A percentile compares a stretch with the other conserved stretches of the same genome.
phyloP scores from a whole-genome alignment of 108 stramenopile species.

The Skeletonema marinoi region DNA sequence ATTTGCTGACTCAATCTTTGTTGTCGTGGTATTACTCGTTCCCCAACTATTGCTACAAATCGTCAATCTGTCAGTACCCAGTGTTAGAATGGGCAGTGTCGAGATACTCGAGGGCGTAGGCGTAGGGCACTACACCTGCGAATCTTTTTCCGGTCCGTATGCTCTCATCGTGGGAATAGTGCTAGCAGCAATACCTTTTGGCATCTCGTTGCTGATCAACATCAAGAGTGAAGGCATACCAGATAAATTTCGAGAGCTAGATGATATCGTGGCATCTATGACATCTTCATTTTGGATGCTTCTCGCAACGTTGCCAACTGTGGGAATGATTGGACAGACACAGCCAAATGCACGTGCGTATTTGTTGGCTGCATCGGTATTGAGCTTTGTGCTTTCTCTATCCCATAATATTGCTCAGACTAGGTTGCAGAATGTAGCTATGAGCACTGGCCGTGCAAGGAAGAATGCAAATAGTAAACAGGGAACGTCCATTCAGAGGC shows the following conservation, averaged over 20 bases:
- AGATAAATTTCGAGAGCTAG: neutral
- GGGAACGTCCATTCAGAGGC: neutral
- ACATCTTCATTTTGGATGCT: neutral
- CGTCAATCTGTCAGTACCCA: neutral
- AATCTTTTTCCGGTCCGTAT: neutral
- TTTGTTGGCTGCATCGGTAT: neutral
- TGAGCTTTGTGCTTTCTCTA: neutral
- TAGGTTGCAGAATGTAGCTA: neutral
- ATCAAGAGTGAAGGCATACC: neutral
- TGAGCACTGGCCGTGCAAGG: neutral
- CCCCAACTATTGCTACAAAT: constrained; percentile 1
- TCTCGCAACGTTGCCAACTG: neutral
- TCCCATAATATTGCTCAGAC: neutral
- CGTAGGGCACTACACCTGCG: neutral
- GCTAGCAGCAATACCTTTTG: neutral
- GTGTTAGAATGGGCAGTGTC: constrained; percentile 1
- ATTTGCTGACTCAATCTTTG: neutral
- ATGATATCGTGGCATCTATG: neutral
- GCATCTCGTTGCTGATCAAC: neutral
- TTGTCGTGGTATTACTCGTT: neutral
- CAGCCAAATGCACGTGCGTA: neutral
- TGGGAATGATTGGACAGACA: neutral
- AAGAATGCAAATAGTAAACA: neutral
- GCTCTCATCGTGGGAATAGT: neutral
- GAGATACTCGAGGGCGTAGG: neutral